Conservation (phyloP, 768 basidiomycete species). For the Aureoboletus auriporus region DNA sequence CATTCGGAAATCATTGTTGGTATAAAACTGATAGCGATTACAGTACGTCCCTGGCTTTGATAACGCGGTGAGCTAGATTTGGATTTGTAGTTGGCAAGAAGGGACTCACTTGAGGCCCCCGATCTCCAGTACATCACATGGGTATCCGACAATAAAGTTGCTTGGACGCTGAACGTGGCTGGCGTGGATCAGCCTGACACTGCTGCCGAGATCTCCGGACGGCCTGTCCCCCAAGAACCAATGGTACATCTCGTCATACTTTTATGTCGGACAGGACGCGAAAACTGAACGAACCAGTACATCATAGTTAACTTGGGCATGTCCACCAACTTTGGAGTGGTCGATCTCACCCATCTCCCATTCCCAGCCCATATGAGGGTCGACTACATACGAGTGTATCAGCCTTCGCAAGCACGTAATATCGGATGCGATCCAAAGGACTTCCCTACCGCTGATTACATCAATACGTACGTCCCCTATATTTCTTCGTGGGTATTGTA, state of each 20-base stretch:
- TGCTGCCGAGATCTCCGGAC: conserved; percentile 52
- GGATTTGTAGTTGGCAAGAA: neutral
- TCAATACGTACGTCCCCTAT: conserved; percentile 44
- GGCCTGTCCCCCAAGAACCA: conserved; percentile 79
- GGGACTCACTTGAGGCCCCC: neutral
- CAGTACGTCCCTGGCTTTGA: conserved; percentile 57
- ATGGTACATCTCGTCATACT: conserved; percentile 52
- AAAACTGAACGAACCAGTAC: conserved; percentile 33
- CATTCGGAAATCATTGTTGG: neutral
- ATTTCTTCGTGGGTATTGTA: neutral
- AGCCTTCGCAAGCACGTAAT: conserved; percentile 55
- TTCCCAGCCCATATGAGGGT: conserved; percentile 49
- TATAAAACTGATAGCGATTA: neutral
- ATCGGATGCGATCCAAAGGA: conserved; percentile 68
- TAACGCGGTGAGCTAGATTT: conserved; percentile 43
- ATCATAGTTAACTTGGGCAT: conserved; percentile 58
- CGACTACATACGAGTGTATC: conserved; percentile 71
- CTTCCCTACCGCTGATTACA: conserved; percentile 72
- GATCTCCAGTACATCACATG: conserved; percentile 73
- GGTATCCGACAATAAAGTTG: conserved; percentile 60
- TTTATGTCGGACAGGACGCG: neutral
- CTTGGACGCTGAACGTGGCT: conserved; percentile 73
- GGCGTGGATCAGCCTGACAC: conserved; percentile 60
- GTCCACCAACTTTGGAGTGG: conserved; percentile 53
- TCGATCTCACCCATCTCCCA: conserved; percentile 49